Conservation (phyloP, 129 eudicot species). For the Centella asiatica region DNA sequence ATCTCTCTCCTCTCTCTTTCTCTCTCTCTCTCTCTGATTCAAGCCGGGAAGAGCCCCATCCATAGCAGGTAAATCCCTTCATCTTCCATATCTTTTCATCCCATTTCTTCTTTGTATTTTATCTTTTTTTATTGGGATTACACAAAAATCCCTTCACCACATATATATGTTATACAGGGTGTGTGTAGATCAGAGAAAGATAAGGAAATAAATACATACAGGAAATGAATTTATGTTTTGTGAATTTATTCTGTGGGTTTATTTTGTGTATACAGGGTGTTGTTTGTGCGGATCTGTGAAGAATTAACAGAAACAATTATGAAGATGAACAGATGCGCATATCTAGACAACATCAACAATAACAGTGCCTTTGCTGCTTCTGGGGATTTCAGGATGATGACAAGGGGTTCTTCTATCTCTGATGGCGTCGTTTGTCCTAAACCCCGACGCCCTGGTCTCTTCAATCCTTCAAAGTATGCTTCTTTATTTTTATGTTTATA, state of each 20-base stretch:
- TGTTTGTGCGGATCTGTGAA: constrained; percentile 9
- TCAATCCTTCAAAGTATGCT: constrained; percentile 23
- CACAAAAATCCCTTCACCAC: too few relatives aligned
- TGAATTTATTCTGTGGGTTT: background rate
- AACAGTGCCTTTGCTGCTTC: background rate
- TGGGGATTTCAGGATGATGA: constrained; percentile 2
- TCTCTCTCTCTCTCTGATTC: background rate
- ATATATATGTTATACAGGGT: too few relatives aligned
- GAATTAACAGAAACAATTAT: background rate
- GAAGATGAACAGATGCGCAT: constrained; percentile 5
- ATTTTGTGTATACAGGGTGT: constrained; percentile 3
- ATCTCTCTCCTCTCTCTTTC: background rate
- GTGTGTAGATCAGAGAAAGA: too few relatives aligned
- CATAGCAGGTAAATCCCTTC: background rate
- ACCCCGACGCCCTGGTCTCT: constrained; percentile 34
- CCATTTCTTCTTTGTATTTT: too few relatives aligned
- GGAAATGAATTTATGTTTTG: background rate
- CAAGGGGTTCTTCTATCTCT: background rate
- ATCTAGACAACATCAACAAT: background rate
- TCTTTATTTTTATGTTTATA: background rate
- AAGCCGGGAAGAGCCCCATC: background rate
- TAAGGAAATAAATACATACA: background rate
- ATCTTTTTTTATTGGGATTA: too few relatives aligned
- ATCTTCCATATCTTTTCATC: too few relatives aligned
- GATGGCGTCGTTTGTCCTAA: constrained; percentile 45